Evolutionary conservation across 2,329 filamentous ascomycete species (phyloP).

Genomic region (Myriosclerotinia scirpicola): DNA sequence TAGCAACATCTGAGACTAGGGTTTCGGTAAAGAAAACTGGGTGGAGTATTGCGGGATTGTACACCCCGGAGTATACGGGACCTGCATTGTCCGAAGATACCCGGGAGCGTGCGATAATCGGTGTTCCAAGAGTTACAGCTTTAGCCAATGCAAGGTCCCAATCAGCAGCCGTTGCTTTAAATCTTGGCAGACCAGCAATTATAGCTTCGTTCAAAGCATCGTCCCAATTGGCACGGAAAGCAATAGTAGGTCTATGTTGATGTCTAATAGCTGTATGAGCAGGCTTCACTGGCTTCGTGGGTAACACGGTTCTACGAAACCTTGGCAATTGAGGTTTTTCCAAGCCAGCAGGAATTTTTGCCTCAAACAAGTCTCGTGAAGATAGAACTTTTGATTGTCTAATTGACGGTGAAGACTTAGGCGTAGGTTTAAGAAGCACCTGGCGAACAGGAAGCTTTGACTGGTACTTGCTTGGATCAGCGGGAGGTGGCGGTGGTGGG

Average conservation of each 20-base stretch:
- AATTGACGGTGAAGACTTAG: background rate
- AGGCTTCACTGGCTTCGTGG: slow-evolving; percentile 14
- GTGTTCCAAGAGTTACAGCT: slow-evolving; percentile 26
- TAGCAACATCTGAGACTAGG: slow-evolving; percentile 19
- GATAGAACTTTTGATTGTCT: slow-evolving; percentile 36
- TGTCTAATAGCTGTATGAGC: slow-evolving; percentile 28
- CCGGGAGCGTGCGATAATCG: slow-evolving; percentile 22
- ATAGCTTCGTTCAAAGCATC: slow-evolving; percentile 35
- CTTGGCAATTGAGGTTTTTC: slow-evolving; percentile 24
- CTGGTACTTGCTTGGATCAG: slow-evolving; percentile 26
- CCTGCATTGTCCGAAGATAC: background rate
- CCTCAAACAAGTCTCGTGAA: slow-evolving; percentile 34
- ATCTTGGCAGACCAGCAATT: slow-evolving; percentile 25
- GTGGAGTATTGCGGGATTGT: slow-evolving; percentile 28
- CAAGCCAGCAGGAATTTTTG: slow-evolving; percentile 11
- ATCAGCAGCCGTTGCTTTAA: slow-evolving; percentile 21
- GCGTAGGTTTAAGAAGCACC: background rate
- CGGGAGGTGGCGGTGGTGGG: slow-evolving; percentile 24
- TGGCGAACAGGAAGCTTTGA: slow-evolving; percentile 31
- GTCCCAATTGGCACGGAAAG: slow-evolving; percentile 32
- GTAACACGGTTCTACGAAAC: slow-evolving; percentile 16
- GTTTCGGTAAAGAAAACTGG: slow-evolving; percentile 30
- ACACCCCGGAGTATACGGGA: slow-evolving; percentile 10
- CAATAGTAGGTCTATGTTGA: slow-evolving; percentile 26
- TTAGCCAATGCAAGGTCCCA: slow-evolving; percentile 31